phyloP scores from a whole-genome alignment of 768 basidiomycete genomes.

The Polyporus arcularius region DNA sequence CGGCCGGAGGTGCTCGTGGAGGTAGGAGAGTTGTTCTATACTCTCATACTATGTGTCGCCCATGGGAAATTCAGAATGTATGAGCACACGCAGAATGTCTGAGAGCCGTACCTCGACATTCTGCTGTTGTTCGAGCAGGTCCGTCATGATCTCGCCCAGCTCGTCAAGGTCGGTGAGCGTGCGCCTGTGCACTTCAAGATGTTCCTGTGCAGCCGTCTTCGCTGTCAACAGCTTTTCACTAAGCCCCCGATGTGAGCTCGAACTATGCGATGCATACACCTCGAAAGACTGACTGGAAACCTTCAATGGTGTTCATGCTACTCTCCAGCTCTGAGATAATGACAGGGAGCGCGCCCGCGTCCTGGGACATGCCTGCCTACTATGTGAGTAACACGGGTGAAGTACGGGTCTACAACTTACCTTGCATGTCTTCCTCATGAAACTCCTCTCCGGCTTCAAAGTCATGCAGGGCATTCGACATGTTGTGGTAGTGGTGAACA shows the following conservation, averaged over 20 bases:
- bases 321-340: conserved; percentile 77
- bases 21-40: conserved; percentile 50
- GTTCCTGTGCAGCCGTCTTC: conserved; percentile 45
- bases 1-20: conserved; percentile 62
- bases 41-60: conserved; percentile 45
- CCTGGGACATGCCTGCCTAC: conserved; percentile 70
- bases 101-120: conserved; percentile 56
- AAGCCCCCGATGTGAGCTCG: background rate
- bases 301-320: conserved; percentile 51
- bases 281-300: conserved; percentile 50
- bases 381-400: background rate
- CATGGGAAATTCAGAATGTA: background rate
- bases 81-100: background rate
- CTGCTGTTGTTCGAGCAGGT: conserved; percentile 73
- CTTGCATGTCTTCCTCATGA: conserved; percentile 67
- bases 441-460: conserved; percentile 70
- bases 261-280: background rate
- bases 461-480: conserved; percentile 67
- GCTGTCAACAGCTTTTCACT: conserved; percentile 54
- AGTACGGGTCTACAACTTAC: conserved; percentile 34
- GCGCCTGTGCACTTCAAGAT: conserved; percentile 49
- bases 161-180: conserved; percentile 71
- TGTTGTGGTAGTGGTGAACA: conserved; percentile 74
- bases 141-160: conserved; percentile 76
- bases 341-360: conserved; percentile 73